Base-by-base conservation (phyloP, 306 rosid genomes). In the Cicer chorassanicum region DNA sequence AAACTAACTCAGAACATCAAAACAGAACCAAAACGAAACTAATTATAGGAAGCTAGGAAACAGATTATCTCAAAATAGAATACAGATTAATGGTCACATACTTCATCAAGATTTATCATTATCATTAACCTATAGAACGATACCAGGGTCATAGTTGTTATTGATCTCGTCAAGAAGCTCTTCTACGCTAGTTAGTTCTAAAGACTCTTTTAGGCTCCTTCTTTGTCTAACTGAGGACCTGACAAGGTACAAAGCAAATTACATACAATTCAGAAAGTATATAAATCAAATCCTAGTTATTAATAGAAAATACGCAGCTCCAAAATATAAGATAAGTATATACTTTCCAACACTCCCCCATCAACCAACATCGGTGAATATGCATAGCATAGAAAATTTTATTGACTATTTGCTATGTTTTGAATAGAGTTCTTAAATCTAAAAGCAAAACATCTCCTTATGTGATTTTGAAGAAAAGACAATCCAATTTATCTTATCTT, bases 181-280 rank as follows among this genome's bases (percentile, higher is more conserved):
- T 70, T 93, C 94, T 72, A 89, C 72, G 65, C 92, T 93, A 64
- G 90, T 89, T 40, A 89, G 91, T 82, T 89, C 92, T 59, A 87
- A 56, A 51, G 90, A 79, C 80, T 83, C 96, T 86, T 87, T 91
- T 29, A 91, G 93, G 69, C 86, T 88, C 89, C 98, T 85, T 93
- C 98, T 86, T 85, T 83, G 97, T 83, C 96, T 88, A 75, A 93
- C 84, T 48, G 86, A 89, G 43, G 91, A 87, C 88, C 98, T 93
- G 69, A 43, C 65, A 73, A 76, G 70, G 56, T 73, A 40, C 45
- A 77, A 71, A 73, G 49, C 55, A 62, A 74, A 70, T 75, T 54
- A 77, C n/a, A 4, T 4, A 65, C 34, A 1, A 34, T 34, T 68
- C 9, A 48, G 14, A 29, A 68, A 68, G 14, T 8, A 48, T 34